phyloP scores from a whole-genome alignment of 805 yeast species.

The Starmerella geochares region DNA sequence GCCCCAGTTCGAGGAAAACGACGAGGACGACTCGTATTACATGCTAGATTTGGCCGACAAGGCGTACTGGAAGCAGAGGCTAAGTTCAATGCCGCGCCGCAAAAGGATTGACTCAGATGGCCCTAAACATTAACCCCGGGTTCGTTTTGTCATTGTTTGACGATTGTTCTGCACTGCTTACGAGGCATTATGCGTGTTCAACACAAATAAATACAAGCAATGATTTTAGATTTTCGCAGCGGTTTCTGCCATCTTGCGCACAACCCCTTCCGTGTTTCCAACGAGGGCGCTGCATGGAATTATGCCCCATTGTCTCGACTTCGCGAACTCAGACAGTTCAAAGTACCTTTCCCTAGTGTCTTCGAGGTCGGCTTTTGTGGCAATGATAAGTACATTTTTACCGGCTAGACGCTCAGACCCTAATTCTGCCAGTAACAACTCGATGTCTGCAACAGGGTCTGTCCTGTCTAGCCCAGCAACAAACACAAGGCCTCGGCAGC shows the following conservation, averaged over 20 bases:
- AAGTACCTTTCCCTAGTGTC: slow-evolving; percentile 42
- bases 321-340: slow-evolving; percentile 32
- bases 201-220: not conserved
- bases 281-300: slow-evolving; percentile 78
- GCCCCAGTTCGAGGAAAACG: slow-evolving; percentile 25
- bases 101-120: not conserved
- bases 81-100: slow-evolving; percentile 2
- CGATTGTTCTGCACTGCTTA: too few relatives aligned
- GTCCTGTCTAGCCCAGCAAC: slow-evolving; percentile 63
- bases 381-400: slow-evolving; percentile 65
- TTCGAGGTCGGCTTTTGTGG: slow-evolving; percentile 84
- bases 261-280: slow-evolving; percentile 62
- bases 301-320: slow-evolving; percentile 45
- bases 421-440: slow-evolving; percentile 56
- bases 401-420: slow-evolving; percentile 48
- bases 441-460: slow-evolving; percentile 58
- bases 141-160: too few relatives aligned
- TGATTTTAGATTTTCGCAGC: not conserved
- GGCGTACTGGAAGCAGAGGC: slow-evolving; percentile 7
- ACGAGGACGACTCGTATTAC: slow-evolving; percentile 20
- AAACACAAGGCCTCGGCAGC: slow-evolving; percentile 82
- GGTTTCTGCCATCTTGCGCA: slow-evolving; percentile 49
- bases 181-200: too few relatives aligned
- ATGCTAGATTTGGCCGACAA: slow-evolving; percentile 1
- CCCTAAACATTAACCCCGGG: not conserved